Percentiles rank a stretch among this genome's conserved stretches.
Evolutionary conservation across 1,284 basidiomycete species (phyloP).

Genomic region (Caloboletus firmus): DNA sequence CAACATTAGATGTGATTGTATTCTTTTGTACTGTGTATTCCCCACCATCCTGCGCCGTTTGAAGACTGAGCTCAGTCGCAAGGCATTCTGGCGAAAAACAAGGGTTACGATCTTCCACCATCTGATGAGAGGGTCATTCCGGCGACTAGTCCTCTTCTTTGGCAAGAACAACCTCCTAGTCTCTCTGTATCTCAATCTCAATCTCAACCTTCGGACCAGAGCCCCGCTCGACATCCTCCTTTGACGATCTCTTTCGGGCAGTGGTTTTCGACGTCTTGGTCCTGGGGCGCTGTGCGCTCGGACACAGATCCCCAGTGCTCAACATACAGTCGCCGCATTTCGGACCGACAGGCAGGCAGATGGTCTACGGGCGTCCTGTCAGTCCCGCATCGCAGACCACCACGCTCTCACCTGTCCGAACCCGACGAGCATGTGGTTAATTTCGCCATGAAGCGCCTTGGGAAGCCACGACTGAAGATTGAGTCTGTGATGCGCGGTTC

Average conservation of each 20-base stretch:
- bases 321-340: slow-evolving; percentile 79
- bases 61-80: not conserved
- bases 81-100: not conserved
- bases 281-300: slow-evolving; percentile 48
- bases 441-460: slow-evolving; percentile 71
- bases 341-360: slow-evolving; percentile 84
- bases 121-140: not conserved
- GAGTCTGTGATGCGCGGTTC: slow-evolving; percentile 48
- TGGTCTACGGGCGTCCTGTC: slow-evolving; percentile 44
- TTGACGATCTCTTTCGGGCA: slow-evolving; percentile 13
- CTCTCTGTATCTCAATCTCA: slow-evolving; percentile 30
- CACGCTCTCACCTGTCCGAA: slow-evolving; percentile 78
- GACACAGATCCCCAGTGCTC: slow-evolving; percentile 55
- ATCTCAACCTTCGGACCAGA: slow-evolving; percentile 43
- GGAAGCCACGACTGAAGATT: slow-evolving; percentile 94
- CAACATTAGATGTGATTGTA: not conserved
- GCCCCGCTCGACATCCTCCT: slow-evolving; percentile 2
- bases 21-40: not conserved
- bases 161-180: not conserved
- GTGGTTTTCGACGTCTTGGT: slow-evolving; percentile 31
- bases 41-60: not conserved
- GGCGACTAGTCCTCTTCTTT: not conserved
- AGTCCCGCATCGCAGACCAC: not conserved
- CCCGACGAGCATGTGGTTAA: slow-evolving; percentile 88
- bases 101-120: too few relatives aligned